Evolutionary conservation across 768 basidiomycete genomes (phyloP).

Genomic region (Cystobasidium tubakii): DNA sequence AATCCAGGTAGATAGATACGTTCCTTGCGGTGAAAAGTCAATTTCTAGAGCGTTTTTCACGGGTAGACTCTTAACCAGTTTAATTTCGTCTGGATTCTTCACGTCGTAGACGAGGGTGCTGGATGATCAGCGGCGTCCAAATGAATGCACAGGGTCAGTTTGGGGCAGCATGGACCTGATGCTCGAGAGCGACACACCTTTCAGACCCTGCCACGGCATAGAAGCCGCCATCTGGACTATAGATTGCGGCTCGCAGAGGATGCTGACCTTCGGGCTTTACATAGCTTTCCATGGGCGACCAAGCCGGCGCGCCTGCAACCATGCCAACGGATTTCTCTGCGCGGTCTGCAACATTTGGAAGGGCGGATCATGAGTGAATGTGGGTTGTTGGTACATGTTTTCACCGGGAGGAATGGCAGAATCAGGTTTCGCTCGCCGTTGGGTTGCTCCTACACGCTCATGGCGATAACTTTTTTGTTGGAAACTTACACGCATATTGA

Average conservation of each 20-base stretch:
- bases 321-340: slow-evolving; percentile 34
- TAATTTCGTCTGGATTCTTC: slow-evolving; percentile 2
- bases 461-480: no score
- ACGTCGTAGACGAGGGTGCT: slow-evolving; percentile 39
- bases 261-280: slow-evolving; percentile 57
- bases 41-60: slow-evolving; percentile 74
- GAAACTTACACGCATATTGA: slow-evolving; percentile 10
- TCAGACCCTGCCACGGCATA: slow-evolving; percentile 75
- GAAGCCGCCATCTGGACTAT: slow-evolving; percentile 78
- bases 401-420: no score
- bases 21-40: slow-evolving; percentile 85
- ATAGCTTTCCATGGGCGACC: slow-evolving; percentile 46
- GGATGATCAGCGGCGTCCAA: slow-evolving; percentile 2
- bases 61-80: slow-evolving; percentile 51
- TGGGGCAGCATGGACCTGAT: not conserved
- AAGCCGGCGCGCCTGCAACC: slow-evolving; percentile 13
- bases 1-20: slow-evolving; percentile 93
- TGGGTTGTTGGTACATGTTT: no score
- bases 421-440: no score
- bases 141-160: not conserved
- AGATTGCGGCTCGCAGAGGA: slow-evolving; percentile 67
- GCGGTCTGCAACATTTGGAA: slow-evolving; percentile 18
- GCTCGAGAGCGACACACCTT: slow-evolving; percentile 54
- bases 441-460: no score
- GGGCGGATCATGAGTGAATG: no score